Evolutionary conservation across 495 filamentous ascomycete genomes (phyloP).

Genomic region (Aspergillus leporis): DNA sequence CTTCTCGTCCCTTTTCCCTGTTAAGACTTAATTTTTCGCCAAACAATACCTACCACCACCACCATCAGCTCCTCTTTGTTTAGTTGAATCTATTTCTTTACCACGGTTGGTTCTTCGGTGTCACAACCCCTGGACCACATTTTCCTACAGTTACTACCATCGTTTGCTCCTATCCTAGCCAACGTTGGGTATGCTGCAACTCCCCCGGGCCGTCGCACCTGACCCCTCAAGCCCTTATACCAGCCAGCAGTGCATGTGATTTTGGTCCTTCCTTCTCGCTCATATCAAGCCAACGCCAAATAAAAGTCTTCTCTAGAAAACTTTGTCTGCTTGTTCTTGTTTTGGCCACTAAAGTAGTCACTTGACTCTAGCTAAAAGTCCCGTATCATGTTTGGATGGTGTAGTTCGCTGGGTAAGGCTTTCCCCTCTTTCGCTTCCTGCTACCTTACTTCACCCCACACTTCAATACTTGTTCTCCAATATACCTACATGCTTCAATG

Average conservation of each 20-base stretch:
- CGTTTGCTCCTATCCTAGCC: neutral
- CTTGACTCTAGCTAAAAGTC: conserved; percentile 15
- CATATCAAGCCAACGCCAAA: neutral
- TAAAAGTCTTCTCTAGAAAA: neutral
- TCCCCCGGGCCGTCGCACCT: neutral
- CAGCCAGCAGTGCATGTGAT: neutral
- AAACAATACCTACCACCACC: neutral
- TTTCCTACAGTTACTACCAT: too few species aligned
- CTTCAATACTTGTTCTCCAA: neutral
- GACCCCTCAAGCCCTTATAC: neutral
- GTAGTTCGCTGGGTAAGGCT: conserved; percentile 36
- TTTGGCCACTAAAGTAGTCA: conserved; percentile 1
- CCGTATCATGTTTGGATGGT: conserved; percentile 43
- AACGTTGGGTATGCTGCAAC: neutral
- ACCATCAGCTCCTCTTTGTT: neutral
- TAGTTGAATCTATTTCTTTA: neutral
- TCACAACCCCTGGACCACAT: neutral
- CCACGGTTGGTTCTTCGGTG: neutral
- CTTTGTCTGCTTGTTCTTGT: neutral
- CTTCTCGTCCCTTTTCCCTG: neutral
- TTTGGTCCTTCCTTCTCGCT: neutral
- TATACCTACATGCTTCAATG: neutral
- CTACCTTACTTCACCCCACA: neutral
- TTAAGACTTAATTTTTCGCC: neutral
- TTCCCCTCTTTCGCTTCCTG: neutral